phyloP scores from a whole-genome alignment of 306 rosid species.

The Cyclanthera cordifolia region DNA sequence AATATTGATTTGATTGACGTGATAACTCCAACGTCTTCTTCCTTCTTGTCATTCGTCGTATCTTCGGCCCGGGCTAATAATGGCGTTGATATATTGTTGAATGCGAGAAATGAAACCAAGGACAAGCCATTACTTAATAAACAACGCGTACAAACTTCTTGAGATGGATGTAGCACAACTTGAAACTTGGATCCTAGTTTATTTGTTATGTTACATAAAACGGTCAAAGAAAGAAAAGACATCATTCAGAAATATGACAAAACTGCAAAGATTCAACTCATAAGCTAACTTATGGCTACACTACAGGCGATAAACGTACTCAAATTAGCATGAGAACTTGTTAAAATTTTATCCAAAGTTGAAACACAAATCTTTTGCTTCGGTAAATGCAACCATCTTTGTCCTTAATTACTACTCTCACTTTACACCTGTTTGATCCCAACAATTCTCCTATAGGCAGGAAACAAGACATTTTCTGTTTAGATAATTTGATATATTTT shows the following conservation, averaged over 20 bases:
- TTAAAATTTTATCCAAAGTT: slow-evolving; percentile 16
- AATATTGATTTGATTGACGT: no score
- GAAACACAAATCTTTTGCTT: slow-evolving; percentile 37
- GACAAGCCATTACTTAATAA: no score
- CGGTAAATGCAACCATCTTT: slow-evolving; percentile 31
- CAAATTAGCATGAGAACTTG: slow-evolving; percentile 19
- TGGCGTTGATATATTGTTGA: no score
- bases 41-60: no score
- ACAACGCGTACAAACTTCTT: no score
- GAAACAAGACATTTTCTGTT: background rate
- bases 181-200: slow-evolving; percentile 37
- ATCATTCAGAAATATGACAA: background rate
- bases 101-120: no score
- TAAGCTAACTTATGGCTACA: background rate
- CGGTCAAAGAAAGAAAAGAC: slow-evolving; percentile 23
- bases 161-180: no score
- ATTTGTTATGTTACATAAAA: slow-evolving; percentile 44
- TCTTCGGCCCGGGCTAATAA: no score
- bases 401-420: slow-evolving; percentile 7
- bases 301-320: slow-evolving; percentile 25
- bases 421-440: background rate
- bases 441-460: background rate
- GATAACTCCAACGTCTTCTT: no score
- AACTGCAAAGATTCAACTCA: background rate
- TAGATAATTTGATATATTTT: background rate